Evolutionary conservation across 306 rosid species (phyloP).

Genomic region (Acacia confusa): DNA sequence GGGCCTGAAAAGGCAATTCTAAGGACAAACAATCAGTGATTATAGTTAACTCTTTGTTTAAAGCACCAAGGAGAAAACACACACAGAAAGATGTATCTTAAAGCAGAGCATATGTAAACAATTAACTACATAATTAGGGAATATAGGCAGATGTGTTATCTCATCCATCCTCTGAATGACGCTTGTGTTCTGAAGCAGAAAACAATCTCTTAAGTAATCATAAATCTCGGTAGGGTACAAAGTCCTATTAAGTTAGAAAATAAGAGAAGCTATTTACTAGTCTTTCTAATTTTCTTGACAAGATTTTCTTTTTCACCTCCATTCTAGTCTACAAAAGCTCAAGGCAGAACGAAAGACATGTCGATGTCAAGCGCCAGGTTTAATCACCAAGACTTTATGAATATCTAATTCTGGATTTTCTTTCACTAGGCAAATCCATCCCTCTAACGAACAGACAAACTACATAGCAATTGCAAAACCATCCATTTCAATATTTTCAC

Average conservation of each 20-base stretch:
- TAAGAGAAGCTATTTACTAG: background rate
- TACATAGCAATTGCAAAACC: background rate
- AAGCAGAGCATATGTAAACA: constrained; percentile 15
- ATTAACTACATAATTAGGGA: background rate
- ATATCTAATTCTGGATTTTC: background rate
- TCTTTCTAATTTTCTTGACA: background rate
- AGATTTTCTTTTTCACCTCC: background rate
- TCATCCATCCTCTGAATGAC: background rate
- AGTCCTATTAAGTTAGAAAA: background rate
- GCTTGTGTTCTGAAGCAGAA: background rate
- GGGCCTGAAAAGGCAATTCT: constrained; percentile 55
- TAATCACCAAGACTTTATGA: background rate
- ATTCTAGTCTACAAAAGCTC: background rate
- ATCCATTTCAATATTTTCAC: background rate
- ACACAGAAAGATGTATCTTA: background rate
- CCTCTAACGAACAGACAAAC: background rate
- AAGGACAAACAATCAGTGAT: constrained; percentile 16
- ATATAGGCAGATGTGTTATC: background rate
- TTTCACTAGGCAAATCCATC: background rate
- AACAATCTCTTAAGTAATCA: background rate
- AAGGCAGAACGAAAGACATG: constrained; percentile 3
- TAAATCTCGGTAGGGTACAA: background rate
- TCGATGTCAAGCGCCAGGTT: background rate
- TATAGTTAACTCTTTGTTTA: background rate
- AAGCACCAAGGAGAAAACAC: constrained; percentile 5